Base-by-base conservation (phyloP, 1,139 yeast species). In the Yamadazyma buinensis region DNA sequence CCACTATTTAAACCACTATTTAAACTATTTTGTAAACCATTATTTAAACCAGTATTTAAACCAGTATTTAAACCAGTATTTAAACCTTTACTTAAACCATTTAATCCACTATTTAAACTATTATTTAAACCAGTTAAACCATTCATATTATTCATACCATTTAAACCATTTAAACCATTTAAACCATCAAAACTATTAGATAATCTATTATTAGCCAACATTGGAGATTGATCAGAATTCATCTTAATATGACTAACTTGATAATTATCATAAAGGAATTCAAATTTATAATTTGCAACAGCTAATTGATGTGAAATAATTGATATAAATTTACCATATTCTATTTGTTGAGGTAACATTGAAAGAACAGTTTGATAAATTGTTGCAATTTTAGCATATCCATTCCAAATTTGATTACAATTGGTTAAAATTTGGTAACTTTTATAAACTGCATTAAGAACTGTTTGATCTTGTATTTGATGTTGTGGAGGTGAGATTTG, bases 231-330 rank as follows among this genome's bases (percentile, higher is more conserved):
- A 7, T 19, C 27, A 3, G 37, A 38, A 8, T 29, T 21, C 14
- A 62, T 59, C 41, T 68, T 67, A 31, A 70, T 57, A 42, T 67
- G 73, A 11, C 69, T 65, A 2, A 72, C 73, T 10, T 61, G 62
- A 36, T 59, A 57, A 32, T 72, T 75, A 45, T 74, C 79, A 46
- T 67, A 70, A 23, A 67, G 51, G 31, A 71, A 53, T 26, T 72
- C 76, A 47, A 74, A 75, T 28, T 56, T 56, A 39, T 57, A 56
- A 11, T 45, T 38, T 3, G 48, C 35, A 5, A 47, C 28, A 4
- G 55, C 44, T 11, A 43, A 43, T 12, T 51, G 45, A 27, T 49
- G 50, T 23, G 71, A 56, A 33, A 65, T 59, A 8, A 64, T 59
- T n/a, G 52, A 48, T 28, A 69, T 52, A 41, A 73, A 74, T 40